Conservation (phyloP, 257 asterid species). For the Schizonepeta tenuifolia region DNA sequence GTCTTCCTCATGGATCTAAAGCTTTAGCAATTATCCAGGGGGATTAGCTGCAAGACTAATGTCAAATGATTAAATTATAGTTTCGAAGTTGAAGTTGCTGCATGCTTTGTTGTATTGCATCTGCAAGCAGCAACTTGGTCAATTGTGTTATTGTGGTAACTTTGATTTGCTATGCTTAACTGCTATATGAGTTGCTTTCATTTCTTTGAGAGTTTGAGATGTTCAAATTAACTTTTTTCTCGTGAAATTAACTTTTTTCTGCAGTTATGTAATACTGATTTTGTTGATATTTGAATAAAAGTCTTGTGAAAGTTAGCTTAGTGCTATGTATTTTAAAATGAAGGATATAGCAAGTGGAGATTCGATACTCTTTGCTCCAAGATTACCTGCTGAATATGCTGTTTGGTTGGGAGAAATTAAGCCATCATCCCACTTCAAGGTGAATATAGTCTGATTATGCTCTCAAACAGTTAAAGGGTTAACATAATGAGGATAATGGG, state of each 20-base stretch:
- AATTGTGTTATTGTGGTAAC: constrained; percentile 14
- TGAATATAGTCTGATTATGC: constrained; percentile 32
- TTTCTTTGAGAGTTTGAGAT: constrained; percentile 17
- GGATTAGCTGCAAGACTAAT: constrained; percentile 18
- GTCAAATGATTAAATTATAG: not conserved
- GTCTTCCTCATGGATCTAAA: constrained; percentile 18
- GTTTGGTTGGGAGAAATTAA: constrained; percentile 96
- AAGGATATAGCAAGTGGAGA: constrained; percentile 89
- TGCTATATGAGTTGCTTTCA: constrained; percentile 18
- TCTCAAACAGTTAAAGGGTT: constrained; percentile 21
- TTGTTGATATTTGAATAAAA: constrained; percentile 20
- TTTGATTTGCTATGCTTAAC: constrained; percentile 14
- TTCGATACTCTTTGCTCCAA: constrained; percentile 84
- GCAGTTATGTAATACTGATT: constrained; percentile 5
- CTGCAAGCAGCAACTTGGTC: constrained; percentile 22
- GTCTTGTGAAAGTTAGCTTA: constrained; percentile 20
- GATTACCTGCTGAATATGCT: constrained; percentile 84
- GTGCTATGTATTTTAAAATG: constrained; percentile 32
- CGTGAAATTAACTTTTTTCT: not conserved
- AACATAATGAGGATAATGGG: constrained; percentile 19
- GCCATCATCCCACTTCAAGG: constrained; percentile 80
- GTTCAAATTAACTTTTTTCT: not conserved
- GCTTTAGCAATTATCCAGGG: constrained; percentile 13
- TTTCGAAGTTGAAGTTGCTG: constrained; percentile 14
- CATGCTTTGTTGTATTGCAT: constrained; percentile 2